Percentiles rank a stretch among this genome's conserved stretches.
Conservation (phyloP, 148 eudicot genomes). For the Rhododendron ferrugineum region DNA sequence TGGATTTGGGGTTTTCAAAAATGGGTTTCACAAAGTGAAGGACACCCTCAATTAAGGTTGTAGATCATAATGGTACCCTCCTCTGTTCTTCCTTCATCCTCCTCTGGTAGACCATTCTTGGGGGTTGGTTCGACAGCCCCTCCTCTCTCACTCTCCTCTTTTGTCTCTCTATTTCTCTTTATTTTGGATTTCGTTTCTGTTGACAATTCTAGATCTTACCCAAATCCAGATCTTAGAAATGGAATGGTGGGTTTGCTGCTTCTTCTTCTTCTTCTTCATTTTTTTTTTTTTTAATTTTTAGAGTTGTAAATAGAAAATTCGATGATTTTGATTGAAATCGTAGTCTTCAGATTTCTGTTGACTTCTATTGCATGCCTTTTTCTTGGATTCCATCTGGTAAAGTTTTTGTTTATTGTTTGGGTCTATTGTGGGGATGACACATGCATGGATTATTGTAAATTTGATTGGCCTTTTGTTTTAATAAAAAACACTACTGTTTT, state of each 20-base stretch:
- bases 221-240: neutral
- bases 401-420: neutral
- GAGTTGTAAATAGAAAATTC: neutral
- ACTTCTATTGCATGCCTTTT: neutral
- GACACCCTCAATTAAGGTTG: conserved; percentile 15
- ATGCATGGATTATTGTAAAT: neutral
- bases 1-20: conserved; percentile 58
- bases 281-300: neutral
- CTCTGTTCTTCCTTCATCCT: neutral
- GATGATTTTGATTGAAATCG: neutral
- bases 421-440: neutral
- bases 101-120: conserved; percentile 29
- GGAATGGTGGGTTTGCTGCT: neutral
- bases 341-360: neutral
- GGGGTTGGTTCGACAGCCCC: conserved; percentile 19
- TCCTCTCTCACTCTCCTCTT: neutral
- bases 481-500: neutral
- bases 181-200: neutral
- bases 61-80: neutral
- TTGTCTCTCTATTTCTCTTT: neutral
- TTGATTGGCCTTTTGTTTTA: neutral
- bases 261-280: neutral
- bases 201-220: neutral
- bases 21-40: conserved; percentile 44
- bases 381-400: neutral